A percentile compares a stretch with the other conserved stretches of the same genome.
Conservation (phyloP, 768 basidiomycete genomes). For the Butyriboletus loyo region DNA sequence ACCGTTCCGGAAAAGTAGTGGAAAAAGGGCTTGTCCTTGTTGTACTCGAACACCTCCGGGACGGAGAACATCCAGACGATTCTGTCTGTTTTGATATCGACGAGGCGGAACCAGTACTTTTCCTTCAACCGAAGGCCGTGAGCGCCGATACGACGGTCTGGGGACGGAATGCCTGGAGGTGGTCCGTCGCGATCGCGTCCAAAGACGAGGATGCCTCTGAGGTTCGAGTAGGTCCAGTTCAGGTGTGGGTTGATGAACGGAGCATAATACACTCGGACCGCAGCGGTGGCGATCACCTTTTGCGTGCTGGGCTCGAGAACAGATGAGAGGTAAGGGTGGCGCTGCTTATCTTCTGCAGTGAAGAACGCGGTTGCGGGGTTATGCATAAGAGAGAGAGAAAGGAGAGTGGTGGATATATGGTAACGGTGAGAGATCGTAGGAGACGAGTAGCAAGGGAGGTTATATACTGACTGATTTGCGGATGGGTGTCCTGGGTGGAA, state of each 20-base stretch:
- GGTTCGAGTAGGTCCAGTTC: constrained; percentile 59
- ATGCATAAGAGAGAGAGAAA: constrained; percentile 25
- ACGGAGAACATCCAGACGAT: constrained; percentile 70
- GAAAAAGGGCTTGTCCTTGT: constrained; percentile 87
- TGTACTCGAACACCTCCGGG: constrained; percentile 62
- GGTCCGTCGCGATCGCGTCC: constrained; percentile 33
- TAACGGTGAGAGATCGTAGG: constrained; percentile 15
- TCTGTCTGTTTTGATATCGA: constrained; percentile 54
- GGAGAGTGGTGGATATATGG: constrained; percentile 13
- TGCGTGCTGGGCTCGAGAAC: constrained; percentile 40
- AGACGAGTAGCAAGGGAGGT: constrained; percentile 16
- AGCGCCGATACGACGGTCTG: constrained; percentile 14
- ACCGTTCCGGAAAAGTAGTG: constrained; percentile 87
- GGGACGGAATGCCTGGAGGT: constrained; percentile 23
- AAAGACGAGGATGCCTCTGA: constrained; percentile 60
- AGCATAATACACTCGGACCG: constrained; percentile 61
- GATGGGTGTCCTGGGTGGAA: constrained; percentile 25
- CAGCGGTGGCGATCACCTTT: constrained; percentile 50
- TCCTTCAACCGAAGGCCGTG: constrained; percentile 30
- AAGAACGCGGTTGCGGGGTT: constrained; percentile 31
- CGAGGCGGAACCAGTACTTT: constrained; percentile 62
- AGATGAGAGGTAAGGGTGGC: constrained; percentile 37
- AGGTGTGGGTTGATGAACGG: constrained; percentile 43
- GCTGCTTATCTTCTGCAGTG: constrained; percentile 38
- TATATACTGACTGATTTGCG: constrained; percentile 33